Evolutionary conservation across 2,329 filamentous ascomycete genomes (phyloP), one percentile per base, ranked within the genome.

Genomic region (Hansfordia pulvinata): DNA sequence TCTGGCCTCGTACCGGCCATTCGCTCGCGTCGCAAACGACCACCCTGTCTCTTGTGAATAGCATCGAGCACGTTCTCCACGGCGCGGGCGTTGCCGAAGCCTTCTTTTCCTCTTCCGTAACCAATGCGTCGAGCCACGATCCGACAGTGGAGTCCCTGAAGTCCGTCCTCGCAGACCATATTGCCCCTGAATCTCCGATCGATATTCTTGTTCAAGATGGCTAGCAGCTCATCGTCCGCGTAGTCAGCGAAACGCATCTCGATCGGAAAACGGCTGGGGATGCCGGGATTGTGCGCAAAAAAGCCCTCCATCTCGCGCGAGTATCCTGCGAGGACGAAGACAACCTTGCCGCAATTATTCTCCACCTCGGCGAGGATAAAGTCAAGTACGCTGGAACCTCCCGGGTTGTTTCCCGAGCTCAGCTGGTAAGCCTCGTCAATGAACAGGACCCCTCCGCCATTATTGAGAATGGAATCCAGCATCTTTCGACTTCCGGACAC

Each of bases 351-450:
- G 0, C 61, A 65, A 1, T 71, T 56, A 27, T 83, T 81, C 37
- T 86, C 80, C 1, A 84, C 66, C 38, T 85, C 77, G 0, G 76
- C 62, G 0, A 88, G 62, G 0, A 88, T 54, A 32, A 64, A 81
- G 34, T 88, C 78, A 0, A 88, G 53, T 0, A 84, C 76, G 0
- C 64, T 61, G 1, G 50, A 55, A 0, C 79, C 78, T 1, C 66
- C 67, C 3, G 44, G 39, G 13, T 53, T 76, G 29, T 69, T 66
- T 0, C 64, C 64, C 1, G 67, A 69, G 0, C 69, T 62, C 0
- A 88, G 56, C 35, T 86, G 79, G 39, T 88, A 85, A 0, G 80
- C 78, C 44, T 88, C 80, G 32, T 88, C 81, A 13, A 88, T 76
- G 41, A 88, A 86, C 2, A 83, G 40, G 0, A 74, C 74, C 0